These are phyloP conservation scores for Sideroxylon spinosum DNA, from an alignment of 179 eudicot species.

Conservation along the genomic window DNA sequence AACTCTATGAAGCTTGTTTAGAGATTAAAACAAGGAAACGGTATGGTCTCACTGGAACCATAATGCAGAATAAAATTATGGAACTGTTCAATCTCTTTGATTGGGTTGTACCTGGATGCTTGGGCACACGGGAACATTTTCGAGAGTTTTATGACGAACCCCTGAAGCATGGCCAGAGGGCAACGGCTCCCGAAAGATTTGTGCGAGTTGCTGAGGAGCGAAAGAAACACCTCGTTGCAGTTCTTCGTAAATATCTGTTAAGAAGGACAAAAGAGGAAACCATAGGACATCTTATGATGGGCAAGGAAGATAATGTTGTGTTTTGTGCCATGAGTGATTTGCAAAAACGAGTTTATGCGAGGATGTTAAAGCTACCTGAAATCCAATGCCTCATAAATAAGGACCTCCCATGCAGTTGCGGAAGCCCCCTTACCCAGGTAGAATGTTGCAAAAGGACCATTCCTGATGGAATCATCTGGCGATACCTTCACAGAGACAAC, in stretches of 20 bases:
- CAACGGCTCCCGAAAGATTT: slow-evolving; percentile 77
- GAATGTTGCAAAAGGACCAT: slow-evolving; percentile 84
- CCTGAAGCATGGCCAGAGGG: slow-evolving; percentile 91
- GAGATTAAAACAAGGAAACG: slow-evolving; percentile 64
- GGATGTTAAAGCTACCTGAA: slow-evolving; percentile 83
- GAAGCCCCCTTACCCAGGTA: slow-evolving; percentile 89
- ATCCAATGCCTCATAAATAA: slow-evolving; percentile 84
- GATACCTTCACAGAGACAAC: slow-evolving; percentile 76
- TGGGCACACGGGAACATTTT: slow-evolving; percentile 94
- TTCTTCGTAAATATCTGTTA: slow-evolving; percentile 65
- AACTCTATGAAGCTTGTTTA: slow-evolving; percentile 69
- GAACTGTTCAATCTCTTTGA: slow-evolving; percentile 92
- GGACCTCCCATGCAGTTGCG: slow-evolving; percentile 89
- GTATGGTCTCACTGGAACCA: slow-evolving; percentile 95
- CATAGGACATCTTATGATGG: slow-evolving; percentile 94
- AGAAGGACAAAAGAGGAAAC: slow-evolving; percentile 98
- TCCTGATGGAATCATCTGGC: slow-evolving; percentile 86
- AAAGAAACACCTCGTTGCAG: slow-evolving; percentile 68
- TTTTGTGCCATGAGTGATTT: slow-evolving; percentile 93
- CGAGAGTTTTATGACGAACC: slow-evolving; percentile 93
- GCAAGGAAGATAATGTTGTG: slow-evolving; percentile 97
- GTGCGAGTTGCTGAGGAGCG: slow-evolving; percentile 76
- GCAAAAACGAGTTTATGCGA: slow-evolving; percentile 81
- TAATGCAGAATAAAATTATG: slow-evolving; percentile 96
- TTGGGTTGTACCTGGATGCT: slow-evolving; percentile 81